A percentile compares a stretch with the other conserved stretches of the same genome.
These are phyloP conservation scores for Hibiscus tridactylites DNA, from an alignment of 345 rosid genomes.

Conservation along the genomic window DNA sequence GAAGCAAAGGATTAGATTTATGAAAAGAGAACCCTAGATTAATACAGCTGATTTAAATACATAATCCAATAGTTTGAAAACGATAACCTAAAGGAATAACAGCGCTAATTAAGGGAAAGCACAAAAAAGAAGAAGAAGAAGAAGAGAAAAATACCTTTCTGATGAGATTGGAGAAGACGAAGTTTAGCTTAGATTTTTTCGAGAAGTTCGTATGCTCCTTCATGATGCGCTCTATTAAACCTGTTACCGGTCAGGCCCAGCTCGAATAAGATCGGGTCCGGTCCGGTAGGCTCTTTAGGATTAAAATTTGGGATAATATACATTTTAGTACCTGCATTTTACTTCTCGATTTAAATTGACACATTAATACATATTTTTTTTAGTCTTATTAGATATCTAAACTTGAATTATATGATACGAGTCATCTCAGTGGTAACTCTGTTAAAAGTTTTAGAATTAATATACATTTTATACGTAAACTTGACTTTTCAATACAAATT, in stretches of 20 bases:
- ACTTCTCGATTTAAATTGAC: too few species aligned
- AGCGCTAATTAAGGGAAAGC: neutral
- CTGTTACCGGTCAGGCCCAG: neutral
- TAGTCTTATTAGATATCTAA: too few species aligned
- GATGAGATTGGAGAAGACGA: neutral
- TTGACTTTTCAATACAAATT: too few species aligned
- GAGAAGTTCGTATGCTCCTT: too few species aligned
- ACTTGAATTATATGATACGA: too few species aligned
- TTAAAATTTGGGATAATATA: too few species aligned
- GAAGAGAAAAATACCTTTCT: neutral
- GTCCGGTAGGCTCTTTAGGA: neutral
- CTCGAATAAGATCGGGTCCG: neutral
- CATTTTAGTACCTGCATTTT: too few species aligned
- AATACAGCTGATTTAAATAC: neutral
- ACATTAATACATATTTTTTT: too few species aligned
- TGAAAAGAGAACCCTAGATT: slow-evolving; percentile 1
- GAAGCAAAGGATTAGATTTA: neutral
- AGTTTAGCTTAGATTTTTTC: neutral
- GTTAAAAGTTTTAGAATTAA: too few species aligned
- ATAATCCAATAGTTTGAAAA: neutral
- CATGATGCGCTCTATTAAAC: neutral
- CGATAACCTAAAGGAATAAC: neutral
- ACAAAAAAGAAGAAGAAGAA: neutral
- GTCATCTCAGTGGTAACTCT: too few species aligned
- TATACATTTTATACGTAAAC: too few species aligned